Evolutionary conservation across 805 yeast species (phyloP).

Genomic region (Spathaspora gorwiae): DNA sequence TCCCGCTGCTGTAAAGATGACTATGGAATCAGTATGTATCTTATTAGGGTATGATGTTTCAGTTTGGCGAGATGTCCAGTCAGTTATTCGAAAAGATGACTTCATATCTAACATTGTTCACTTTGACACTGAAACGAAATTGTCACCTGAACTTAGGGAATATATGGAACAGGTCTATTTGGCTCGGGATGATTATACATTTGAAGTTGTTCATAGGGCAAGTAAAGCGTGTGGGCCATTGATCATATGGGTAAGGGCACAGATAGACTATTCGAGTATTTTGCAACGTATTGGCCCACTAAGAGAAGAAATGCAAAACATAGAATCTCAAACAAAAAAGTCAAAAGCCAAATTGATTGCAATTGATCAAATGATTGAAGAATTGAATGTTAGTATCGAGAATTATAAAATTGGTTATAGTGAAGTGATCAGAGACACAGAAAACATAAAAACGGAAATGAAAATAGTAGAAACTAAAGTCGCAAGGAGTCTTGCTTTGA

Average conservation of each 20-base stretch:
- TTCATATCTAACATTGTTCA: constrained; percentile 78
- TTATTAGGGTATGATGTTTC: constrained; percentile 66
- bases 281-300: constrained; percentile 72
- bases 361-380: constrained; percentile 74
- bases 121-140: constrained; percentile 58
- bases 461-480: constrained; percentile 54
- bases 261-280: constrained; percentile 69
- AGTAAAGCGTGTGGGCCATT: constrained; percentile 95
- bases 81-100: constrained; percentile 77
- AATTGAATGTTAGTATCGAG: constrained; percentile 66
- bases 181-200: constrained; percentile 59
- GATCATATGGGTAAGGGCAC: constrained; percentile 85
- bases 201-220: constrained; percentile 76
- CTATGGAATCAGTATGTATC: constrained; percentile 83
- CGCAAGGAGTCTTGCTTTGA: constrained; percentile 53
- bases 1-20: constrained; percentile 78
- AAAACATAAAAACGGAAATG: constrained; percentile 71
- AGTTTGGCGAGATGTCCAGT: constrained; percentile 80
- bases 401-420: constrained; percentile 66
- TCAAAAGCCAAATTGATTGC: constrained; percentile 70
- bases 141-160: constrained; percentile 49
- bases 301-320: constrained; percentile 52
- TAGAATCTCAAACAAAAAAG: constrained; percentile 58
- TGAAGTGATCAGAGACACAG: constrained; percentile 70
- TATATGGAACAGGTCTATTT: constrained; percentile 60